phyloP scores from a whole-genome alignment of 2,329 filamentous ascomycete species.

The Xylariales sp. region DNA sequence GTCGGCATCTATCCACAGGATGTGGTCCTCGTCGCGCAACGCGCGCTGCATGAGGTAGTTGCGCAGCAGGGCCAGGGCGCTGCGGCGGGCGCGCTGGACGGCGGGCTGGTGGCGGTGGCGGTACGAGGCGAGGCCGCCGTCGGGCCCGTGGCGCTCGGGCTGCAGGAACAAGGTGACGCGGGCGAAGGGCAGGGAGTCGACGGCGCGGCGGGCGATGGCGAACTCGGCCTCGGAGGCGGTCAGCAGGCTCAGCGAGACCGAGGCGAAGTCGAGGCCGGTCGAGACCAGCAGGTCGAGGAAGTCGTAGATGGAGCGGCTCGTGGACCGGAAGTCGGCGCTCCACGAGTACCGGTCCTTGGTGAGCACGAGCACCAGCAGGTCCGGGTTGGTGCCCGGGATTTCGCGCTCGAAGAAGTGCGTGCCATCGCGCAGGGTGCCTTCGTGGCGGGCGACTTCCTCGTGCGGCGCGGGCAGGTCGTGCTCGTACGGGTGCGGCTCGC shows the following conservation, averaged over 20 bases:
- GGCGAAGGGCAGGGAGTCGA: conserved; percentile 18
- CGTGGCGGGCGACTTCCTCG: conserved; percentile 13
- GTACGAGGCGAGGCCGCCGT: conserved; percentile 13
- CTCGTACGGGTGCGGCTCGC: conserved; percentile 15
- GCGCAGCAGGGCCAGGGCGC: conserved; percentile 21
- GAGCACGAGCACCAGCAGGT: conserved; percentile 19
- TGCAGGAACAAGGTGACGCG: conserved; percentile 18
- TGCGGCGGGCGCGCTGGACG: conserved; percentile 20
- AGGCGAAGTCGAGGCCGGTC: conserved; percentile 18
- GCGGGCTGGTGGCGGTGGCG: conserved; percentile 16
- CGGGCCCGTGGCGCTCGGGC: no score
- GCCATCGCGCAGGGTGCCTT: conserved; percentile 15
- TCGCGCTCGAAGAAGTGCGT: conserved; percentile 17
- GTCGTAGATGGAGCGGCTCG: conserved; percentile 21
- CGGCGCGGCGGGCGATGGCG: conserved; percentile 15
- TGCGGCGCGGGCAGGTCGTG: conserved; percentile 14
- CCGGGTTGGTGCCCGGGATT: conserved; percentile 15
- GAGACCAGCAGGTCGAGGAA: conserved; percentile 22
- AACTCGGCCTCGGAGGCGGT: conserved; percentile 21
- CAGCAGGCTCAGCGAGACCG: conserved; percentile 20
- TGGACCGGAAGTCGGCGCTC: conserved; percentile 21
- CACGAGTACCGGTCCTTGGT: conserved; percentile 21
- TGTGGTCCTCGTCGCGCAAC: conserved; percentile 24
- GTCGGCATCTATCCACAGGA: conserved; percentile 32
- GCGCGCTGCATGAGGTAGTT: conserved; percentile 28